Evolutionary conservation across 2,329 filamentous ascomycete genomes (phyloP).

Genomic region (Capronia epimyces): DNA sequence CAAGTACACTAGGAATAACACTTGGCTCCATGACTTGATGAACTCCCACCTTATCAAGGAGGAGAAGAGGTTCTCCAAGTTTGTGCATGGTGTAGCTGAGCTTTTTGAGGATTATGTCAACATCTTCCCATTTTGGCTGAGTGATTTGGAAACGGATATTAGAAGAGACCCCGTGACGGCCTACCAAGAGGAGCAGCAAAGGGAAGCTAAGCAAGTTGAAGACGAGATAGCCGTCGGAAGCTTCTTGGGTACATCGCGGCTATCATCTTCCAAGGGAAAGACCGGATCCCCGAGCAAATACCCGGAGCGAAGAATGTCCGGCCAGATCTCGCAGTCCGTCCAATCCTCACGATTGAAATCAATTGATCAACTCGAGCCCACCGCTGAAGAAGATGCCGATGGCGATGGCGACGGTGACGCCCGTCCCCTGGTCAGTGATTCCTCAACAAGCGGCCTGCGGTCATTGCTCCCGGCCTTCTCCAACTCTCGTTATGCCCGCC

Average conservation of each 20-base stretch:
- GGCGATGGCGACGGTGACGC: constrained; percentile 38
- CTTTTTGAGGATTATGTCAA: constrained; percentile 96
- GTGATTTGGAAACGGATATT: constrained; percentile 87
- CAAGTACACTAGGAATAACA: constrained; percentile 59
- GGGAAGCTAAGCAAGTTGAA: constrained; percentile 71
- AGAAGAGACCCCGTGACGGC: constrained; percentile 84
- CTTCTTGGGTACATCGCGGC: constrained; percentile 58
- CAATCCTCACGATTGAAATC: constrained; percentile 17
- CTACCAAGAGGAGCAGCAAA: constrained; percentile 85
- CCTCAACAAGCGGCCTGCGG: constrained; percentile 55
- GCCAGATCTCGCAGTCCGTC: constrained; percentile 28
- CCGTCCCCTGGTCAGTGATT: constrained; percentile 28
- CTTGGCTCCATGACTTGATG: constrained; percentile 90
- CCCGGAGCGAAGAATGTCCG: constrained; percentile 20
- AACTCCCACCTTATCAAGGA: constrained; percentile 86
- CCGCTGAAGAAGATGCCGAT: constrained; percentile 46
- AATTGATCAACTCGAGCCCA: constrained; percentile 21
- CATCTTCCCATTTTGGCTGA: constrained; percentile 91
- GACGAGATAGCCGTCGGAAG: constrained; percentile 87
- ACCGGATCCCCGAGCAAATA: constrained; percentile 24
- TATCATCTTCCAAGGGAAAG: constrained; percentile 23
- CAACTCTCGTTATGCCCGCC: constrained; percentile 66
- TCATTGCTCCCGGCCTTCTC: constrained; percentile 79
- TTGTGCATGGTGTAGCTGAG: constrained; percentile 84
- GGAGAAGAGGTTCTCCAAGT: constrained; percentile 89